These are phyloP conservation scores for Quercus dentata DNA, from an alignment of 306 rosid genomes.

Conservation along the genomic window DNA sequence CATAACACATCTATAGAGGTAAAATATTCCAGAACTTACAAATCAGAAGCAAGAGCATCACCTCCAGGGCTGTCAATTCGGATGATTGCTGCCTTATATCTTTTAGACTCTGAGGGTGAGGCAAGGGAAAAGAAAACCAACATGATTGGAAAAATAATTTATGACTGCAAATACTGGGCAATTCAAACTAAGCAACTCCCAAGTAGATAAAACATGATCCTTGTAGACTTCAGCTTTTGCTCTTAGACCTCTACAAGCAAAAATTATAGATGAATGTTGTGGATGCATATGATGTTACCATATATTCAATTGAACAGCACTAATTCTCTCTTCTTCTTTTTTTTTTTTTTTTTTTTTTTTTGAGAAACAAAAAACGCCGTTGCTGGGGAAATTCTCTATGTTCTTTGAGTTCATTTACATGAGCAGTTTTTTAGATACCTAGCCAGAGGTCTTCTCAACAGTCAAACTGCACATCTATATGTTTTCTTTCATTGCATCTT, in stretches of 20 bases:
- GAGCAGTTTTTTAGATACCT: neutral
- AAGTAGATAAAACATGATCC: neutral
- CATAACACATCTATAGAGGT: constrained; percentile 1
- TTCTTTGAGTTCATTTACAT: neutral
- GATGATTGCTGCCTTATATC: constrained; percentile 81
- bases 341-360: too few species aligned
- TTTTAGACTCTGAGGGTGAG: constrained; percentile 63
- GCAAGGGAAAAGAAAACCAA: constrained; percentile 20
- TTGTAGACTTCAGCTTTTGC: neutral
- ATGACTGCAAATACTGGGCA: neutral
- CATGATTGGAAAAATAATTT: constrained; percentile 8
- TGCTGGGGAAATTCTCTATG: neutral
- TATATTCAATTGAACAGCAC: neutral
- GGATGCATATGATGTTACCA: neutral
- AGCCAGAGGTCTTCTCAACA: too few species aligned
- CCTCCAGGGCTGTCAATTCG: constrained; percentile 99
- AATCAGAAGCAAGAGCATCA: constrained; percentile 97
- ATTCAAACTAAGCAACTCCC: neutral
- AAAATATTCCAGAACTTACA: constrained; percentile 68
- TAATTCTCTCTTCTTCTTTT: neutral
- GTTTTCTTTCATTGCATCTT: neutral
- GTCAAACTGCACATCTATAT: neutral
- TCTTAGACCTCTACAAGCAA: neutral
- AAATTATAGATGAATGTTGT: neutral
- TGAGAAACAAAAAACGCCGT: too few species aligned